A percentile compares a stretch with the other conserved stretches of the same genome.
Evolutionary conservation across 495 filamentous ascomycete species (phyloP).

Genomic region (Daldinia bambusicola): DNA sequence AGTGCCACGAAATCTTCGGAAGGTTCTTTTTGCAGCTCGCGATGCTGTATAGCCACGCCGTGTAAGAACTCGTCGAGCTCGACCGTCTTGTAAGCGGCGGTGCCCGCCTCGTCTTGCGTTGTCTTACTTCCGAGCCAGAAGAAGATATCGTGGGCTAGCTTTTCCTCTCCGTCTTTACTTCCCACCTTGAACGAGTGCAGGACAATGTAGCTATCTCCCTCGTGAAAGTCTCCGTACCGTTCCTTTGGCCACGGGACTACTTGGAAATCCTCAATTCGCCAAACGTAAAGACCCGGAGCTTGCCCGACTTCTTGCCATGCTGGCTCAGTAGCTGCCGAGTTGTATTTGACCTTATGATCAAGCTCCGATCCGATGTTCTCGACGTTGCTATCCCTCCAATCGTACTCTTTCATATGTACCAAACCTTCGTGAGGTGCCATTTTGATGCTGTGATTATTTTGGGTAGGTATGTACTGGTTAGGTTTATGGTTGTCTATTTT

Average conservation of each 20-base stretch:
- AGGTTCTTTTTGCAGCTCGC: slow-evolving; percentile 65
- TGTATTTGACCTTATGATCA: slow-evolving; percentile 72
- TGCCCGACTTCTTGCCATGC: slow-evolving; percentile 68
- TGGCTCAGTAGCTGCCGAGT: slow-evolving; percentile 67
- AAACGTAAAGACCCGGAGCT: slow-evolving; percentile 63
- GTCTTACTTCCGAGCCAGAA: slow-evolving; percentile 71
- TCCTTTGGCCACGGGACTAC: slow-evolving; percentile 67
- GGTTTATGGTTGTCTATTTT: too few species aligned
- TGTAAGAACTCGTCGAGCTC: slow-evolving; percentile 72
- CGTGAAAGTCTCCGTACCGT: slow-evolving; percentile 65
- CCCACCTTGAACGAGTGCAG: slow-evolving; percentile 65
- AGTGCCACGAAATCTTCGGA: slow-evolving; percentile 66
- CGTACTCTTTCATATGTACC: slow-evolving; percentile 67
- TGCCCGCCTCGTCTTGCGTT: slow-evolving; percentile 70
- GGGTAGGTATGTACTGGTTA: background rate
- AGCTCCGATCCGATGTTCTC: slow-evolving; percentile 67
- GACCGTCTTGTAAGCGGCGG: slow-evolving; percentile 73
- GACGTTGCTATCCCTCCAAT: slow-evolving; percentile 71
- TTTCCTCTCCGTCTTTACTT: slow-evolving; percentile 52
- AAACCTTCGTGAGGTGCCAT: slow-evolving; percentile 68
- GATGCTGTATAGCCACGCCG: slow-evolving; percentile 67
- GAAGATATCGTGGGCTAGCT: slow-evolving; percentile 66
- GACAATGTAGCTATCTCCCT: slow-evolving; percentile 72
- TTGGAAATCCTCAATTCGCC: slow-evolving; percentile 71
- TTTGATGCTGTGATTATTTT: background rate